Percentiles rank a stretch among this genome's conserved stretches.
These are phyloP conservation scores for Ustilago vetiveriae DNA, from an alignment of 1,284 basidiomycete genomes.

Conservation along the genomic window DNA sequence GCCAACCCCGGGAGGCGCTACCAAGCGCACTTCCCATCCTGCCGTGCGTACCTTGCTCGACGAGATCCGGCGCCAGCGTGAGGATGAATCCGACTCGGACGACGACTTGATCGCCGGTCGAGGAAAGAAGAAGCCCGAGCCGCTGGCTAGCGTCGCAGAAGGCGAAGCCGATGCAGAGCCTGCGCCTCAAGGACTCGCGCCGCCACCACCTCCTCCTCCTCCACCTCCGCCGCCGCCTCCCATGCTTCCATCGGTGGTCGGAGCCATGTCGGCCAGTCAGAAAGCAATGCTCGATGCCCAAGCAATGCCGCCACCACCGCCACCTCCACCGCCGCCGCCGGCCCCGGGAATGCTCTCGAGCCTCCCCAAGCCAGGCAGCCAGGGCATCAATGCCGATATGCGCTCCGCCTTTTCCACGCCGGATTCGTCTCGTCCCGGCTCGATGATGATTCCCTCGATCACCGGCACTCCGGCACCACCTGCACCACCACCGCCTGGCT, in stretches of 20 bases:
- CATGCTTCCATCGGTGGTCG: slow-evolving; percentile 26
- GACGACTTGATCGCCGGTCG: slow-evolving; percentile 38
- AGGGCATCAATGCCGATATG: slow-evolving; percentile 19
- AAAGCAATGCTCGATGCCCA: slow-evolving; percentile 31
- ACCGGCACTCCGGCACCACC: slow-evolving; percentile 69
- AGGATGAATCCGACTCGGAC: slow-evolving; percentile 48
- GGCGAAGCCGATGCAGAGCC: slow-evolving; percentile 1
- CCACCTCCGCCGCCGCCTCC: slow-evolving; percentile 45
- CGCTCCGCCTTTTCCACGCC: slow-evolving; percentile 50
- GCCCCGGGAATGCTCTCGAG: slow-evolving; percentile 33
- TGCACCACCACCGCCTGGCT: slow-evolving; percentile 67
- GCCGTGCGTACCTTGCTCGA: slow-evolving; percentile 51
- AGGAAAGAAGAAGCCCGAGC: slow-evolving; percentile 34
- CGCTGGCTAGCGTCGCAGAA: slow-evolving; percentile 21
- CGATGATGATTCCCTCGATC: slow-evolving; percentile 28
- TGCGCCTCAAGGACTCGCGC: slow-evolving; percentile 8
- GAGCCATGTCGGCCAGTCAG: slow-evolving; percentile 10
- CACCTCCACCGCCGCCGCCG: slow-evolving; percentile 48
- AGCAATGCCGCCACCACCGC: slow-evolving; percentile 49
- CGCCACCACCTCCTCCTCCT: slow-evolving; percentile 40
- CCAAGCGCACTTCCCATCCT: slow-evolving; percentile 41
- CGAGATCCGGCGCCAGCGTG: slow-evolving; percentile 54
- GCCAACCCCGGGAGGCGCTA: slow-evolving; percentile 5
- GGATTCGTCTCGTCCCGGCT: slow-evolving; percentile 49
- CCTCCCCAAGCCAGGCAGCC: slow-evolving; percentile 17